Conservation (phyloP, 441 rosid genomes). For the Mallotus repandus region DNA sequence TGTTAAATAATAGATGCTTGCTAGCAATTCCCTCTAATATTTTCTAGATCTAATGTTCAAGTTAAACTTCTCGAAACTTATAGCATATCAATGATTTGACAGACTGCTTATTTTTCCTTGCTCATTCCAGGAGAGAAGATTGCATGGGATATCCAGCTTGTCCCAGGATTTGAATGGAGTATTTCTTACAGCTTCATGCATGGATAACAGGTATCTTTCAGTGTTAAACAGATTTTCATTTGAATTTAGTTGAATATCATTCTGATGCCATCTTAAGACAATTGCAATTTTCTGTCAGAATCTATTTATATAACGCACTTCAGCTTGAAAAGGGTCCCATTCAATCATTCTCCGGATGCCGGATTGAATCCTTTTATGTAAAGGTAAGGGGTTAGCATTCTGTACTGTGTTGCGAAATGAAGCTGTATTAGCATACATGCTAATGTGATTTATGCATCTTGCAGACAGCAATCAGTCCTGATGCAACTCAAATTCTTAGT, state of each 20-base stretch:
- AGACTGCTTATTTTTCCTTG: background rate
- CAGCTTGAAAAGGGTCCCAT: slow-evolving; percentile 84
- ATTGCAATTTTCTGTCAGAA: slow-evolving; percentile 36
- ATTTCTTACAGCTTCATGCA: slow-evolving; percentile 86
- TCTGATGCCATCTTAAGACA: background rate
- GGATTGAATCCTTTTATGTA: slow-evolving; percentile 73
- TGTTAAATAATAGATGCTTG: background rate
- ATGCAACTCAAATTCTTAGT: slow-evolving; percentile 67
- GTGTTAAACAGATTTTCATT: slow-evolving; percentile 3
- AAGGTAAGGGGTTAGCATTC: slow-evolving; percentile 47
- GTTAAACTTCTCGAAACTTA: background rate
- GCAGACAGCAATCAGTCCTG: slow-evolving; percentile 87
- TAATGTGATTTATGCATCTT: slow-evolving; percentile 19
- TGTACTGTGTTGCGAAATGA: slow-evolving; percentile 11
- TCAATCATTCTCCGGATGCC: slow-evolving; percentile 66
- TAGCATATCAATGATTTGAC: background rate
- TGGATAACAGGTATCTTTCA: slow-evolving; percentile 64
- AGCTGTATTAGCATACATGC: slow-evolving; percentile 3
- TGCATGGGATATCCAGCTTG: slow-evolving; percentile 80
- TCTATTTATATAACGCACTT: slow-evolving; percentile 69
- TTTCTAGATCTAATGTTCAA: background rate
- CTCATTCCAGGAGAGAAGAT: slow-evolving; percentile 54
- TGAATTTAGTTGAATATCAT: background rate
- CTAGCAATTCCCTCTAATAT: background rate
- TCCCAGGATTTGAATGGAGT: slow-evolving; percentile 83